Evolutionary conservation across 805 yeast genomes (phyloP), one percentile per base, ranked within the genome.

Genomic region (Yarrowia sp.): DNA sequence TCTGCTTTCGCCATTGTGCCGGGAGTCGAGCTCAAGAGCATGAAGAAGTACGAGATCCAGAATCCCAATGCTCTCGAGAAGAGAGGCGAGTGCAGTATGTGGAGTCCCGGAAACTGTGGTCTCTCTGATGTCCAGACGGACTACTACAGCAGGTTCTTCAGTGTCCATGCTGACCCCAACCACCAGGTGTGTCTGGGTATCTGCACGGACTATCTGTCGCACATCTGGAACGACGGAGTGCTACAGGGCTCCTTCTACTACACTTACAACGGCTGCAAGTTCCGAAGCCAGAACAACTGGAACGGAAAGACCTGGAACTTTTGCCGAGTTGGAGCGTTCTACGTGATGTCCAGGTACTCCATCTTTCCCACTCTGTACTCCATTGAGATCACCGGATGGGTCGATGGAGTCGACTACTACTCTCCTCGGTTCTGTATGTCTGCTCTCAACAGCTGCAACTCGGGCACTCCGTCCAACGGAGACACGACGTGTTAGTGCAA

Each of bases 251-350:
- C 49, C 12, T 44, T 44, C n/a, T 44, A 44, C 49, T 44, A 44
- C 49, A 44, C 49, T 4, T 44, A 44, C 13, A 44, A 44, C 33
- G 33, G 22, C 13, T 44, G 49, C 16, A 44, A 44, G 24, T 44
- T 44, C 21, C 33, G 49, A 44, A 44, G 49, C 22, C 49, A 44
- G 49, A 44, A 44, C 33, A 44, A 44, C 16, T 44, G 49, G 49
- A 44, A 44, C 12, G 49, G 49, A 8, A 44, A 44, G 13, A 44
- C 49, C 2, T 24, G 32, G 32, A 41, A 41, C 33, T 18, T 27
- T 16, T 44, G 49, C 7, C 32, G 49, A 27, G 49, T 27, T 10
- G 49, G 49, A 16, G 49, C 49, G 5, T 44, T 44, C 33, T 27
- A 27, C 12, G 33, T 27, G 5, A 44, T 44, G 47, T 25, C 47